phyloP scores from a whole-genome alignment of 2,329 filamentous ascomycete genomes.

The Fusarium abutilonis region DNA sequence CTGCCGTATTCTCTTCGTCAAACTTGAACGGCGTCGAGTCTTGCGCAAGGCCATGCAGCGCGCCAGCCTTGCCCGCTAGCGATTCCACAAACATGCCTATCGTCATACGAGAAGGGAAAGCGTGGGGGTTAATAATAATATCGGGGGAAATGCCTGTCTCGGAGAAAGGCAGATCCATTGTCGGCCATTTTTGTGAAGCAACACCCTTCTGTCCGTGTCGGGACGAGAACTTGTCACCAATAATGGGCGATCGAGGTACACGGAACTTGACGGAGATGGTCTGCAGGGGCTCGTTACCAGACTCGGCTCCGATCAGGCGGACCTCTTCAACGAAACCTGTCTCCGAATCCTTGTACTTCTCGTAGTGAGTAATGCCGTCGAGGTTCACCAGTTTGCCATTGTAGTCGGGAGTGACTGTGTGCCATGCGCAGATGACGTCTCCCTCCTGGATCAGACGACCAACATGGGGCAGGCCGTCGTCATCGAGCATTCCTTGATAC shows the following conservation, averaged over 20 bases:
- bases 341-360: conserved; percentile 95
- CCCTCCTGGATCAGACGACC: conserved; percentile 82
- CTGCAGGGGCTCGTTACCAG: conserved; percentile 83
- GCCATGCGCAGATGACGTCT: conserved; percentile 87
- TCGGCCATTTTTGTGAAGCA: conserved; percentile 93
- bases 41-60: conserved; percentile 93
- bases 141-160: conserved; percentile 97
- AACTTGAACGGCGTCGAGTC: conserved; percentile 97
- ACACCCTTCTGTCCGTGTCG: conserved; percentile 99
- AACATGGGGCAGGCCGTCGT: conserved; percentile 85
- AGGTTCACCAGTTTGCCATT: conserved; percentile 83
- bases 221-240: conserved; percentile 99
- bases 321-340: conserved; percentile 92
- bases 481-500: conserved; percentile 78
- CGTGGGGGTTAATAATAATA: conserved; percentile 98
- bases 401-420: conserved; percentile 85
- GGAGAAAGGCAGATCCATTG: conserved; percentile 93
- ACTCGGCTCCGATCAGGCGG: conserved; percentile 86
- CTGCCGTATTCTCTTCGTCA: conserved; percentile 89
- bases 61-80: conserved; percentile 91
- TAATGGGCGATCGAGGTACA: conserved; percentile 87
- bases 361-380: conserved; percentile 84
- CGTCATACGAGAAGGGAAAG: conserved; percentile 99
- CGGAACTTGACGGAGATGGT: conserved; percentile 92
- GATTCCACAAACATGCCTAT: conserved; percentile 99